Evolutionary conservation across 257 asterid genomes (phyloP).

Genomic region (Paraleonurus japonicus): DNA sequence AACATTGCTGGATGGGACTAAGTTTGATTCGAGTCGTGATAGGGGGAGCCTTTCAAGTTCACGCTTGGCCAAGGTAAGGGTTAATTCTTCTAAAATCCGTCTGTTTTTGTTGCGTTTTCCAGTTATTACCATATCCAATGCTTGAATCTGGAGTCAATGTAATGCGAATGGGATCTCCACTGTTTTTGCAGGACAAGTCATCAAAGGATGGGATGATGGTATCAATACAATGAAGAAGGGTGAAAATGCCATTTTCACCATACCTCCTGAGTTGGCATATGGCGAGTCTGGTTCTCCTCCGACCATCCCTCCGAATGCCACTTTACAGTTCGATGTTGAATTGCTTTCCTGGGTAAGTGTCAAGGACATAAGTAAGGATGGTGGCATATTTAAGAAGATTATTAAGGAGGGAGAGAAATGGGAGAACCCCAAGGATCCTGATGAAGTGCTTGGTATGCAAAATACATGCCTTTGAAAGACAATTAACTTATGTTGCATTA

Average conservation of each 20-base stretch:
- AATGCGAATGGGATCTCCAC: background rate
- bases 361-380: constrained; percentile 69
- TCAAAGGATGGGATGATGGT: constrained; percentile 75
- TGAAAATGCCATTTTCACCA: constrained; percentile 64
- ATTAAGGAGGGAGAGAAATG: constrained; percentile 58
- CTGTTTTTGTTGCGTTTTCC: background rate
- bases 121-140: background rate
- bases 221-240: constrained; percentile 80
- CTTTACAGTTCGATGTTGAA: constrained; percentile 64
- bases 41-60: constrained; percentile 53
- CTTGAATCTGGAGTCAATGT: background rate
- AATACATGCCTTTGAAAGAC: background rate
- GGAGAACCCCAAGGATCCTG: constrained; percentile 66
- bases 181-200: constrained; percentile 58
- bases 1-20: constrained; percentile 64
- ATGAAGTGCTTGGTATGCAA: constrained; percentile 53
- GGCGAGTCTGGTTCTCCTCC: constrained; percentile 81
- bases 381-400: constrained; percentile 60
- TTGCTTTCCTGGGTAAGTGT: constrained; percentile 61
- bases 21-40: constrained; percentile 73
- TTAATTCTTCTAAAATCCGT: background rate
- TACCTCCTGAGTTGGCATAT: constrained; percentile 72
- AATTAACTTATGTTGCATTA: background rate
- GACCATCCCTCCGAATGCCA: constrained; percentile 68
- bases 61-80: constrained; percentile 71